Evolutionary conservation across 208 protist genomes (phyloP).

Genomic region (Porcisia hertigi): DNA sequence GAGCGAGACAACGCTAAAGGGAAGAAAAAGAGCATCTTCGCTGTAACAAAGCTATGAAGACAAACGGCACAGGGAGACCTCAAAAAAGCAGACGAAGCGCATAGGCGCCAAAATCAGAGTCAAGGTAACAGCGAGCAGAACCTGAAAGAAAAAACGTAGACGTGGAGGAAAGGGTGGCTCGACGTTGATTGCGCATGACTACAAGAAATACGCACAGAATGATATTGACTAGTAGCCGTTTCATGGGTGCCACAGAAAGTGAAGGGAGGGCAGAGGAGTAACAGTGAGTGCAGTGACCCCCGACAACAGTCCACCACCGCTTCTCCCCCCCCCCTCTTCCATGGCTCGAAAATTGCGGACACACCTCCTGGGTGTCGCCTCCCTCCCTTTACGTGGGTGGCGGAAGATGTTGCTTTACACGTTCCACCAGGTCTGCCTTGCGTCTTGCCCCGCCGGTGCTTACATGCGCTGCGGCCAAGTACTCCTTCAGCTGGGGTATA

Average conservation of each 20-base stretch:
- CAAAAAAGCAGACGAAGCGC: neutral
- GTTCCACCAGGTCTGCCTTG: conserved; percentile 20
- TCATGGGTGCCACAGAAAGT: neutral
- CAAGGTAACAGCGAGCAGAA: neutral
- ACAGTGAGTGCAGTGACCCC: neutral
- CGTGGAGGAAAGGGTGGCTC: neutral
- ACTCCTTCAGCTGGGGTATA: conserved; percentile 44
- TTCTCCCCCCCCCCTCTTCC: no score
- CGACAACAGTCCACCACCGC: neutral
- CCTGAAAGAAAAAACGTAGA: neutral
- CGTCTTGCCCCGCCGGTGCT: conserved; percentile 6
- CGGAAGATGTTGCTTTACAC: conserved; percentile 8
- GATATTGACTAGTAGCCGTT: neutral
- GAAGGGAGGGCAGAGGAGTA: neutral
- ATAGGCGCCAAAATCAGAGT: neutral
- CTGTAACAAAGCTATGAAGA: neutral
- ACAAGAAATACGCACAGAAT: neutral
- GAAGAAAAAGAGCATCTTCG: neutral
- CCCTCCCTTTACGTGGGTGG: neutral
- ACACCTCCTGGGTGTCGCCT: neutral
- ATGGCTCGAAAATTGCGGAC: no score
- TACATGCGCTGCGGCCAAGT: conserved; percentile 27
- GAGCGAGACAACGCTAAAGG: neutral
- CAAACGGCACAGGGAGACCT: neutral
- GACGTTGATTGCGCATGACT: neutral